Evolutionary conservation across 768 basidiomycete species (phyloP).

Genomic region (Hysterangium stoloniferum): DNA sequence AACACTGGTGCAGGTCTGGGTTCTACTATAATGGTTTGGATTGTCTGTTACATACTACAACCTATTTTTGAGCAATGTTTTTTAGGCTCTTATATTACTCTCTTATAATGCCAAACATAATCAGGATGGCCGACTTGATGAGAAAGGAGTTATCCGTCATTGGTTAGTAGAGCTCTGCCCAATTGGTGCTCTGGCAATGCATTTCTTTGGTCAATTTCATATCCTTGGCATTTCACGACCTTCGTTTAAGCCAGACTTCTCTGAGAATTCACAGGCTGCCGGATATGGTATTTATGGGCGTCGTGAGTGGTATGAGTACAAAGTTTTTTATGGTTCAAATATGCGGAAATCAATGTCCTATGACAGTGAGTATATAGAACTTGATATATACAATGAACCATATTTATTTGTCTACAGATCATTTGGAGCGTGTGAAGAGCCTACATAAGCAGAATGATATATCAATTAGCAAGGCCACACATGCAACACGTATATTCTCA

Average conservation of each 20-base stretch:
- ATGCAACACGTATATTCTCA: constrained; percentile 23
- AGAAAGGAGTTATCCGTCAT: constrained; percentile 26
- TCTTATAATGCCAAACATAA: no score
- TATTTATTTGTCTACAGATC: constrained; percentile 18
- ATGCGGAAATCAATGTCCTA: constrained; percentile 20
- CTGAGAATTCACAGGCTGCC: not conserved
- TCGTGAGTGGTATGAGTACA: constrained; percentile 23
- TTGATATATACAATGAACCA: not conserved
- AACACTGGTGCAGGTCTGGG: not conserved
- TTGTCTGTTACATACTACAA: not conserved
- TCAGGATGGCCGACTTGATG: constrained; percentile 23
- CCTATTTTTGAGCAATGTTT: not conserved
- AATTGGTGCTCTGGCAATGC: constrained; percentile 21
- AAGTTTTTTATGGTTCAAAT: constrained; percentile 17
- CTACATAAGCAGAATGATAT: constrained; percentile 21
- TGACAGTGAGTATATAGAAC: constrained; percentile 20
- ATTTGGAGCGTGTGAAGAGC: constrained; percentile 19
- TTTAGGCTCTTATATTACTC: not conserved
- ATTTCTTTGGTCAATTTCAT: constrained; percentile 27
- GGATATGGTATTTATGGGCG: constrained; percentile 22
- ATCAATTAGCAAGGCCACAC: constrained; percentile 24
- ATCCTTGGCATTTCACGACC: constrained; percentile 16
- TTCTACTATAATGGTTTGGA: not conserved
- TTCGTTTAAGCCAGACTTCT: constrained; percentile 23
- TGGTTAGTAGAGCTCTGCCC: constrained; percentile 23